Evolutionary conservation across 164 flowering plant species (phyloP), one percentile per base, ranked within the genome.

Genomic region (Taxillus chinensis): DNA sequence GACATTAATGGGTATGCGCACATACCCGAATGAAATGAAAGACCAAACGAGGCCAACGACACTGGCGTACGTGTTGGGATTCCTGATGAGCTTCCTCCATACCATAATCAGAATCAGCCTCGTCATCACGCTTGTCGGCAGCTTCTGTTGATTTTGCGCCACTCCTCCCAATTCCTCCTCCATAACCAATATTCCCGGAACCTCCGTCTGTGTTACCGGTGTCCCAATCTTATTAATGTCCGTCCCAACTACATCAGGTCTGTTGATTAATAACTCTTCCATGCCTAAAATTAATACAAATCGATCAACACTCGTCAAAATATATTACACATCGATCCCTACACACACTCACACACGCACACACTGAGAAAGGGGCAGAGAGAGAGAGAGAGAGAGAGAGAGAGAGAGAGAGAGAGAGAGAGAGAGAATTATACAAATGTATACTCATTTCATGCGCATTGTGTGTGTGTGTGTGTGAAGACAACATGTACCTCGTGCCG

Each of bases 1-100:
- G 45, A 43, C 45, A 43, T 8, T 43, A 5, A 43, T 5, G 45
- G 5, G 45, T 43, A 5, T 5, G 45, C 8, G 8, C 8, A 27
- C 2, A 27, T 27, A 84, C 92, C 82, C 83, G 82, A 62, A 86
- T 9, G 92, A 78, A 0, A 89, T 56, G 62, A 89, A 83, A 40
- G 96, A 86, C 92, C 96, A 89, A 2, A 68, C 53, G 3, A 89
- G 51, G 15, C 96, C 96, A 0, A 85, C 4, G 39, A 85, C 73
- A 55, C 96, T 89, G 4, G 96, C 71, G 49, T 89, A 89, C 3
- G 92, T 86, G 82, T 86, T 89, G 16, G 96, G 92, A 62, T 89
- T 89, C 54, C 96, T 64, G 16, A 89, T 86, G 60, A 89, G 90
- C 73, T 86, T 89, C 68, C 92, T 81, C 96, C 96, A 89, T 5